Base-by-base conservation (phyloP, 805 yeast species). In the Kuraishia borneana region DNA sequence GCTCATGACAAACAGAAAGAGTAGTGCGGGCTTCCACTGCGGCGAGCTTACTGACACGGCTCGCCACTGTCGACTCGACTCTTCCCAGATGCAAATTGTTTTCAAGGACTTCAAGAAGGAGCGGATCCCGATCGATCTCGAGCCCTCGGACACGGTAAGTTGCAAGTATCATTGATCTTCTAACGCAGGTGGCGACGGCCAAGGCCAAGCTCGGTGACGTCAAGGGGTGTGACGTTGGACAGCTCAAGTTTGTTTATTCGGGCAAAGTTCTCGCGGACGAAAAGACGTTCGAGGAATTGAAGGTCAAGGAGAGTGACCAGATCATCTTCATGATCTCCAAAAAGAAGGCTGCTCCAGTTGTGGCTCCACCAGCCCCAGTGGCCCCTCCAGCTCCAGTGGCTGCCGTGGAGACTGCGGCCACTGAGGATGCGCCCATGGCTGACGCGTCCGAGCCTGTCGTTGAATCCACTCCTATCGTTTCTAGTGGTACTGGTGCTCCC, bases 21-120 rank as follows among this genome's bases (percentile, higher is more conserved):
- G n/a, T n/a, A n/a, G n/a, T n/a, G n/a, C n/a, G n/a, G n/a, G n/a
- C n/a, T n/a, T n/a, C n/a, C n/a, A n/a, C 23, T 21, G 23, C 7
- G 9, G 9, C 23, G 23, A 7, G 23, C 23, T 21, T 7, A 7
- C 23, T 21, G 23, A 10, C 23, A 21, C 9, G 10, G 23, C 9
- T 7, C 23, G 13, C 28, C 28, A 6, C 7, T 12, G 16, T 25
- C 13, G 16, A 13, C 13, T 25, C 13, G 10, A 8, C 23, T 21
- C 23, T 21, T 8, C 10, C 23, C 21, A 34, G 41, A 87, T 85
- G 95, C 78, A 80, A 59, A 62, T 87, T 43, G 68, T 78, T 34
- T 76, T 92, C 56, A 87, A 88, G 56, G 95, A 92, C 60, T 83
- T 92, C 62, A 88, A 92, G 62, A 92, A 89, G 62, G 87, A 84